Base-by-base conservation (phyloP, 2,329 filamentous ascomycete species). In the Calycina marina region DNA sequence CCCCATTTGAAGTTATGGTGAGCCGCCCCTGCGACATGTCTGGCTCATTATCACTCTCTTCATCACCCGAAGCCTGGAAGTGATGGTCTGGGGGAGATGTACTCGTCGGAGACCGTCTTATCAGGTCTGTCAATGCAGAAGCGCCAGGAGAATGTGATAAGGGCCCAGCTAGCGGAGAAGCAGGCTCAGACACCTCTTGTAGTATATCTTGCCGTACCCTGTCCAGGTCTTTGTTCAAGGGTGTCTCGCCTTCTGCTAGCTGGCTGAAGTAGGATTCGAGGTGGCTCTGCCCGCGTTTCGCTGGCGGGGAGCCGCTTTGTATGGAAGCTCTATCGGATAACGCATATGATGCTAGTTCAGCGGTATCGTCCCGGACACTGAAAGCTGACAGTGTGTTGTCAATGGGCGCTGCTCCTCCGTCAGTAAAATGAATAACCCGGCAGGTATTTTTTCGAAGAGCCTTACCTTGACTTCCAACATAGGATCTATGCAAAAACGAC, bases 331-430 rank as follows among this genome's bases (percentile, higher is more conserved):
- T 65, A 45, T 80, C 72, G 24, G 77, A 77, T 16, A 93, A 67
- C 30, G 83, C 76, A 52, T 86, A 84, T 12, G 72, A 83, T 26
- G 85, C 85, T 35, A 93, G 65, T 56, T 93, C 83, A 31, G 84
- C 82, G 2, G 85, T 92, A 51, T 90, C 78, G 56, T 90, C 77
- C 41, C 85, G 77, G 25, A 93, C 78, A 42, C 75, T 80, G 37
- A 76, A 72, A 18, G 82, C 79, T 54, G 82, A 81, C 45, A 82
- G 72, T 12, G 72, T 68, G 45, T 72, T 78, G 50, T 88, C 80
- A 56, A 70, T 51, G 12, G 66, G 64, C 24, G 59, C 65, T 70
- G 41, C 25, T 31, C 4, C 13, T 12, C 27, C n/a, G 17, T n/a
- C n/a, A 28, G 45, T 33, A 44, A 34, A 32, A 28, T 30, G 6